Evolutionary conservation across 2,329 filamentous ascomycete species (phyloP).

Genomic region (Beauveria rudraprayagi): DNA sequence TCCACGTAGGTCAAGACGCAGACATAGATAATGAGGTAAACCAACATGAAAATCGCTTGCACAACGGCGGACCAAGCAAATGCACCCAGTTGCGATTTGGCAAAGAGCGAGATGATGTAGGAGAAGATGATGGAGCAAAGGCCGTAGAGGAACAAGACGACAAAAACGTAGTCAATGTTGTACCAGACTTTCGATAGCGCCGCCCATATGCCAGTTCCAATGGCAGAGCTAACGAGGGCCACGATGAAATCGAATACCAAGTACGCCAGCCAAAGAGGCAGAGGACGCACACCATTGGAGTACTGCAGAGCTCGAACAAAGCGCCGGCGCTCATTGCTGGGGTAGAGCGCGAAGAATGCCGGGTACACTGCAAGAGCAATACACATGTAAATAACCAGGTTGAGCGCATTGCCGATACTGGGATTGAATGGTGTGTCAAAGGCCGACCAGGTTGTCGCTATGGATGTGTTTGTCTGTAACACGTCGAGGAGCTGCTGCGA

Average conservation of each 20-base stretch:
- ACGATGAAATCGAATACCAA: slow-evolving; percentile 71
- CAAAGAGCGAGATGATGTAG: slow-evolving; percentile 76
- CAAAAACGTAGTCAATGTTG: slow-evolving; percentile 70
- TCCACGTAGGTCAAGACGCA: slow-evolving; percentile 67
- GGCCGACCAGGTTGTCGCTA: slow-evolving; percentile 62
- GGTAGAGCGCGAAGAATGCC: slow-evolving; percentile 82
- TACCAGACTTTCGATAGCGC: slow-evolving; percentile 63
- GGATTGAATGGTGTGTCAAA: slow-evolving; percentile 71
- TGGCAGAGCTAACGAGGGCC: slow-evolving; percentile 54
- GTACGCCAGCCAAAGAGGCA: slow-evolving; percentile 82
- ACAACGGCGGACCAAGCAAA: slow-evolving; percentile 76
- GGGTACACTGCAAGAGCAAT: slow-evolving; percentile 72
- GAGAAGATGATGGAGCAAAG: slow-evolving; percentile 66
- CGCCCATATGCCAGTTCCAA: slow-evolving; percentile 63
- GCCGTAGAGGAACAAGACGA: slow-evolving; percentile 74
- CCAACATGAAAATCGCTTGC: slow-evolving; percentile 63
- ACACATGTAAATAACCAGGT: slow-evolving; percentile 74
- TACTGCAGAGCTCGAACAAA: slow-evolving; percentile 82
- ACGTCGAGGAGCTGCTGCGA: slow-evolving; percentile 59
- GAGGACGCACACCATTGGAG: slow-evolving; percentile 77
- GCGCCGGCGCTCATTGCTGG: slow-evolving; percentile 70
- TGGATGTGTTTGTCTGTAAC: slow-evolving; percentile 58
- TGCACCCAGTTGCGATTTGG: slow-evolving; percentile 69
- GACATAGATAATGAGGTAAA: slow-evolving; percentile 66
- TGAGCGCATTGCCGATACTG: slow-evolving; percentile 62